phyloP scores from a whole-genome alignment of 2,329 filamentous ascomycete species.

The Dactylellina sp. region DNA sequence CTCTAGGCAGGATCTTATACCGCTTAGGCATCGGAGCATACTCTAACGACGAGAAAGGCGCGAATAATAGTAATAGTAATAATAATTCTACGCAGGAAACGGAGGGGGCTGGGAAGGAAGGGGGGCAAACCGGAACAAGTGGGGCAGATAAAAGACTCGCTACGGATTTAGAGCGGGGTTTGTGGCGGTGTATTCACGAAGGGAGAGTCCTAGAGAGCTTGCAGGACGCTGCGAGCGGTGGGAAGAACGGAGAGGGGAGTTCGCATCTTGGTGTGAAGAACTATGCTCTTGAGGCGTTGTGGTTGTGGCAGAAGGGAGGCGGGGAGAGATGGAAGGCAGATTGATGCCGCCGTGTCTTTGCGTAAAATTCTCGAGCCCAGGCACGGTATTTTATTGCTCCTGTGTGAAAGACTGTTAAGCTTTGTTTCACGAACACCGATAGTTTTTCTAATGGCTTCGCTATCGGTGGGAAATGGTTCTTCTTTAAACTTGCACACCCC shows the following conservation, averaged over 20 bases:
- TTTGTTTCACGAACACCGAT: too few relatives aligned
- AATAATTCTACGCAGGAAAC: neutral
- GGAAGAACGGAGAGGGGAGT: constrained; percentile 67
- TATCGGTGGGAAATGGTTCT: too few relatives aligned
- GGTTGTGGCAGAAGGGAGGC: constrained; percentile 67
- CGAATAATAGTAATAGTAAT: too few relatives aligned
- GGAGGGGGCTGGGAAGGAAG: neutral
- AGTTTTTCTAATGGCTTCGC: too few relatives aligned
- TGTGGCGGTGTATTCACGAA: constrained; percentile 85
- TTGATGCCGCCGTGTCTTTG: constrained; percentile 16
- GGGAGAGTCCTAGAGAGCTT: constrained; percentile 81
- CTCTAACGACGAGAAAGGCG: constrained; percentile 7
- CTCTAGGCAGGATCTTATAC: constrained; percentile 85
- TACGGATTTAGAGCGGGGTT: constrained; percentile 75
- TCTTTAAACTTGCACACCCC: too few relatives aligned
- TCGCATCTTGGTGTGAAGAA: constrained; percentile 80
- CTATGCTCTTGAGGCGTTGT: constrained; percentile 89
- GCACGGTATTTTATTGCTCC: too few relatives aligned
- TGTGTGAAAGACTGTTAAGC: too few relatives aligned
- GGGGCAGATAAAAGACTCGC: constrained; percentile 72
- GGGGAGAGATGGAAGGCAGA: constrained; percentile 60
- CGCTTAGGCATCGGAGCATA: constrained; percentile 75
- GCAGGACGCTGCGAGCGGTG: constrained; percentile 77
- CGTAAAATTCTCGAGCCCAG: neutral
- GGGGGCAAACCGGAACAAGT: neutral